Evolutionary conservation across 2,329 filamentous ascomycete species (phyloP).

Genomic region (Clarireedia homoeocarpa): DNA sequence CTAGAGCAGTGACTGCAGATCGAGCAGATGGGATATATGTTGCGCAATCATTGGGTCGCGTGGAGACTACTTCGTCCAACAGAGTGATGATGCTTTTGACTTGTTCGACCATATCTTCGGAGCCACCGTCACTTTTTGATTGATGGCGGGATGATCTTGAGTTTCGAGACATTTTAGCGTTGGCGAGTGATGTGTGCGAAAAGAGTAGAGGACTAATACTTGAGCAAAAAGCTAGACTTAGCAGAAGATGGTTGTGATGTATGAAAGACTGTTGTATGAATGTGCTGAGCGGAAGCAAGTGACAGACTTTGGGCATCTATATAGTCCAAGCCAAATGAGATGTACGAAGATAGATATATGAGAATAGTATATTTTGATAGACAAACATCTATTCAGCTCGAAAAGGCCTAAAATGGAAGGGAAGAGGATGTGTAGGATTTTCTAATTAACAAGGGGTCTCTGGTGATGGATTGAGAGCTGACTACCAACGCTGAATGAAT

Average conservation of each 20-base stretch:
- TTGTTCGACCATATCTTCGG: constrained; percentile 23
- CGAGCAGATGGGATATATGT: constrained; percentile 32
- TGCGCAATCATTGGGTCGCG: constrained; percentile 25
- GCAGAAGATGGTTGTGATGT: not conserved
- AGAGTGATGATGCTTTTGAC: constrained; percentile 23
- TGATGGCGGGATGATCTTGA: constrained; percentile 21
- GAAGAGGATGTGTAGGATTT: constrained; percentile 4
- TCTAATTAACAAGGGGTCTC: not conserved
- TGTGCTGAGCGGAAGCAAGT: not conserved
- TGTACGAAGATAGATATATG: constrained; percentile 1
- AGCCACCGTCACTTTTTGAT: constrained; percentile 13
- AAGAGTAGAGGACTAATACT: not conserved
- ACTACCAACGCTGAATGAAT: constrained; percentile 2
- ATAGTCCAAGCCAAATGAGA: not conserved
- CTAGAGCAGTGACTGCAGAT: constrained; percentile 33
- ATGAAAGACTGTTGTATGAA: not conserved
- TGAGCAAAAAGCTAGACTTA: not conserved
- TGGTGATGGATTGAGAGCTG: constrained; percentile 7
- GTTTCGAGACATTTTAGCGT: constrained; percentile 14
- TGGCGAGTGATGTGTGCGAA: not conserved
- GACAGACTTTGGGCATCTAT: not conserved
- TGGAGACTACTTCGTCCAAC: constrained; percentile 22
- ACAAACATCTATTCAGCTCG: not conserved
- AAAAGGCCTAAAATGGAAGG: not conserved
- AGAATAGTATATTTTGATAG: not conserved